Evolutionary conservation across 2,329 filamentous ascomycete genomes (phyloP).

Genomic region (Fusarium solani-melongenae): DNA sequence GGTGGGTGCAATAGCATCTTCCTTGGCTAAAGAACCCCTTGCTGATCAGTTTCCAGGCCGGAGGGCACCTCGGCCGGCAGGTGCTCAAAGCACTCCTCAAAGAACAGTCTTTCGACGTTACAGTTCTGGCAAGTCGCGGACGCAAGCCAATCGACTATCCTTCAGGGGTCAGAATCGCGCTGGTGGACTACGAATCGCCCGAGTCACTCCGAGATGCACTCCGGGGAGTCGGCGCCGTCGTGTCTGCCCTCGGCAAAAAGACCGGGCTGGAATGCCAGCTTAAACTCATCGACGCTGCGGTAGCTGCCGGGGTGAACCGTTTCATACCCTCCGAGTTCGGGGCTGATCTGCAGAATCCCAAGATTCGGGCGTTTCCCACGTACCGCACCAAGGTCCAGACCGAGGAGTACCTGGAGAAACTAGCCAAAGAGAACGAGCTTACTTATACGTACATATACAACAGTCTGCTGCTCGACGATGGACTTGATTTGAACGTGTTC

Average conservation of each 20-base stretch:
- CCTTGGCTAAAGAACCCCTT: not conserved
- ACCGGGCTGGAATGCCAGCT: slow-evolving; percentile 6
- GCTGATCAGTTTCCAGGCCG: not conserved
- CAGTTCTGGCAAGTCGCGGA: not conserved
- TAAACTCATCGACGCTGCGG: slow-evolving; percentile 8
- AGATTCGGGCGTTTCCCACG: slow-evolving; percentile 2
- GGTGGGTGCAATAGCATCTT: not conserved
- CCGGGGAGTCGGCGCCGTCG: not conserved
- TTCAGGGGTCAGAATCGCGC: not conserved
- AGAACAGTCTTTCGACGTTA: not conserved
- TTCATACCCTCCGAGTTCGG: slow-evolving; percentile 15
- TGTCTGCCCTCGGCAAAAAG: slow-evolving; percentile 8
- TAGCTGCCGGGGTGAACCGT: not conserved
- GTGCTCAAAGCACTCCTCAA: not conserved
- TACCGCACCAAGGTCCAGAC: slow-evolving; percentile 10
- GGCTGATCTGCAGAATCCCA: slow-evolving; percentile 1
- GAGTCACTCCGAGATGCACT: slow-evolving; percentile 2
- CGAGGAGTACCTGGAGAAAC: slow-evolving; percentile 5
- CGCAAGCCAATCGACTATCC: not conserved
- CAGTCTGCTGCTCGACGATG: slow-evolving; percentile 2
- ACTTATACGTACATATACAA: slow-evolving; percentile 11
- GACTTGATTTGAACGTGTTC: not conserved
- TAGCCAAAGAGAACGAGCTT: not conserved
- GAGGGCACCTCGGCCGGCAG: slow-evolving; percentile 2
- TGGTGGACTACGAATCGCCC: slow-evolving; percentile 5